phyloP scores from a whole-genome alignment of 2,329 filamentous ascomycete species.

The Helotiales sp. region DNA sequence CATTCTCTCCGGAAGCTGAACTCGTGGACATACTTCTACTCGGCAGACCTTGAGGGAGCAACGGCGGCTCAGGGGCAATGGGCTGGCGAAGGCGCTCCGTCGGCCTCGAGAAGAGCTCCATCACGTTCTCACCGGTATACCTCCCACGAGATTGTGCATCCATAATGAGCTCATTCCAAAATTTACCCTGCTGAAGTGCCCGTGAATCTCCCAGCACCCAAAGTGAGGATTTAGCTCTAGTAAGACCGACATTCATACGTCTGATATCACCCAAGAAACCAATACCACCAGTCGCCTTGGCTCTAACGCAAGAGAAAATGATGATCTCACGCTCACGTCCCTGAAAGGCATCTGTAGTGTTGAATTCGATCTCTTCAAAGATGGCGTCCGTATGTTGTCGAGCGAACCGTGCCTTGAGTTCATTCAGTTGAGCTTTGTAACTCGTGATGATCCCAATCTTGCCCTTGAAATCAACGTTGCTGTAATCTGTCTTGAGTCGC shows the following conservation, averaged over 20 bases:
- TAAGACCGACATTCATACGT: conserved; percentile 98
- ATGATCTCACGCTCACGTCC: conserved; percentile 96
- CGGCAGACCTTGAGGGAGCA: background rate
- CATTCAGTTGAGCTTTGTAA: conserved; percentile 88
- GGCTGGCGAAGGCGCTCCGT: conserved; percentile 26
- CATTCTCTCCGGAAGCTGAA: background rate
- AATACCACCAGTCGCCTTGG: conserved; percentile 88
- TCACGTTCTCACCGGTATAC: conserved; percentile 71
- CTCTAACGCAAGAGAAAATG: conserved; percentile 97
- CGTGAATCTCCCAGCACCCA: conserved; percentile 95
- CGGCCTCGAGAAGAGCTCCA: conserved; percentile 52
- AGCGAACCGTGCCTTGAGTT: conserved; percentile 75
- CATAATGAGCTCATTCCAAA: conserved; percentile 84
- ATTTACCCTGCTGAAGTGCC: conserved; percentile 82
- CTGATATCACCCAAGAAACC: conserved; percentile 98
- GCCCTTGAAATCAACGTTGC: conserved; percentile 66
- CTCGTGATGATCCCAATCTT: conserved; percentile 98
- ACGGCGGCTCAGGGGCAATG: conserved; percentile 6
- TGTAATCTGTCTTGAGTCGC: conserved; percentile 73
- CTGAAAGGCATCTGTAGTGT: conserved; percentile 97
- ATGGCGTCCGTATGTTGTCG: conserved; percentile 73
- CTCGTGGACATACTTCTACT: background rate
- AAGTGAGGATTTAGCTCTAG: conserved; percentile 91
- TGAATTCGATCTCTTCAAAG: conserved; percentile 85
- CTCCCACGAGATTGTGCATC: conserved; percentile 74